These are phyloP conservation scores for Pisolithus microcarpus DNA, from an alignment of 768 basidiomycete species.

Conservation along the genomic window DNA sequence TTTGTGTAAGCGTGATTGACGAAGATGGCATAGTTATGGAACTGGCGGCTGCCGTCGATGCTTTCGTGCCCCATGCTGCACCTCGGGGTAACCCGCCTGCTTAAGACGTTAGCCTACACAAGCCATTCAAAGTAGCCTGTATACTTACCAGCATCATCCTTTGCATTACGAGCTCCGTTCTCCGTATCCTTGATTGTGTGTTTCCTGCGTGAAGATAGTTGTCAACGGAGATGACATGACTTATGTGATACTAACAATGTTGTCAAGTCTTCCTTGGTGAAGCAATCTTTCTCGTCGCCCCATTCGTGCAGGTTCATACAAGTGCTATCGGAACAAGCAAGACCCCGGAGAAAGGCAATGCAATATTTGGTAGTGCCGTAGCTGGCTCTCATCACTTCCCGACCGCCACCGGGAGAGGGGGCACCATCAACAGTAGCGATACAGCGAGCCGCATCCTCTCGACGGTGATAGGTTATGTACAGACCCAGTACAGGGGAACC, in stretches of 20 bases:
- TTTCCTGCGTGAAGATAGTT: slow-evolving; percentile 46
- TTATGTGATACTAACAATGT: slow-evolving; percentile 58
- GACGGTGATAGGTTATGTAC: slow-evolving; percentile 91
- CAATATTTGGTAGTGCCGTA: slow-evolving; percentile 98
- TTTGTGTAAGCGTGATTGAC: slow-evolving; percentile 23
- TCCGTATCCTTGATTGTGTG: slow-evolving; percentile 90
- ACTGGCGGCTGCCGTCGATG: slow-evolving; percentile 13
- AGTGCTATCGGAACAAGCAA: slow-evolving; percentile 75
- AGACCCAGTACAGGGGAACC: slow-evolving; percentile 79
- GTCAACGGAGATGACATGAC: slow-evolving; percentile 1
- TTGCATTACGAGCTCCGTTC: slow-evolving; percentile 47
- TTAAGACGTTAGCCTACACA: slow-evolving; percentile 7
- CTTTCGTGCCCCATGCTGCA: slow-evolving; percentile 56
- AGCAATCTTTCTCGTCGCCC: slow-evolving; percentile 97
- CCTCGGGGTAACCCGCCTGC: slow-evolving; percentile 55
- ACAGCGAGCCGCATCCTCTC: slow-evolving; percentile 91
- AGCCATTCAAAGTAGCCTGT: not conserved
- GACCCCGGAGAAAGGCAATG: slow-evolving; percentile 86
- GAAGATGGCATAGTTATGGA: slow-evolving; percentile 11
- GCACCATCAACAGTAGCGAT: slow-evolving; percentile 92
- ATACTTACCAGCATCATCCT: slow-evolving; percentile 51
- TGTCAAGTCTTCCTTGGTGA: slow-evolving; percentile 92
- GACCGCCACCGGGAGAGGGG: slow-evolving; percentile 81
- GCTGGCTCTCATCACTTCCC: slow-evolving; percentile 86
- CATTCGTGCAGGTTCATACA: slow-evolving; percentile 97